phyloP scores from a whole-genome alignment of 176 grass and related monocot species.

The Tuctoria greenei region DNA sequence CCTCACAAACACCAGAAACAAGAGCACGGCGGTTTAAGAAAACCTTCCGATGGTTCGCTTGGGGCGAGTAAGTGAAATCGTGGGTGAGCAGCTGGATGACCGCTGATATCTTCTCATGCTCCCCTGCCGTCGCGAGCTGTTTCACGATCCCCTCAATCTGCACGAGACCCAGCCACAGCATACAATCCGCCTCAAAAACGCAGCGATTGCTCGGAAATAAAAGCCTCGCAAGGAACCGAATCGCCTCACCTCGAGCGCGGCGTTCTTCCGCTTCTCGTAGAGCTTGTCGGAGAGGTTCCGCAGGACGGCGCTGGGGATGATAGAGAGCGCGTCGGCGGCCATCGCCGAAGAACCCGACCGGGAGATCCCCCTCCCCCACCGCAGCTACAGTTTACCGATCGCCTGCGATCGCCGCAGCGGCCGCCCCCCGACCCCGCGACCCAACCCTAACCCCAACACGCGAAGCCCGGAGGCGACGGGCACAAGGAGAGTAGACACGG shows the following conservation, averaged over 20 bases:
- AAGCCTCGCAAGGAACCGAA: slow-evolving; percentile 9
- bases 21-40: slow-evolving; percentile 23
- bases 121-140: slow-evolving; percentile 59
- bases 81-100: slow-evolving; percentile 61
- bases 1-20: not conserved
- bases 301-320: slow-evolving; percentile 75
- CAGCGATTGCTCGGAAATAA: slow-evolving; percentile 1
- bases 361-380: slow-evolving; percentile 33
- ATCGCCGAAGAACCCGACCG: slow-evolving; percentile 29
- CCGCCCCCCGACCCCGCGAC: slow-evolving; percentile 24
- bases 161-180: not conserved
- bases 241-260: slow-evolving; percentile 82
- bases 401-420: slow-evolving; percentile 58
- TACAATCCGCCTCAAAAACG: slow-evolving; percentile 23
- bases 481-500: not conserved
- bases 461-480: not conserved
- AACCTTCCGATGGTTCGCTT: slow-evolving; percentile 96
- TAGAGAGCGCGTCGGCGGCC: slow-evolving; percentile 65
- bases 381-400: slow-evolving; percentile 37
- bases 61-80: slow-evolving; percentile 69
- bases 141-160: slow-evolving; percentile 95
- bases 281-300: slow-evolving; percentile 97
- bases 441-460: slow-evolving; percentile 36
- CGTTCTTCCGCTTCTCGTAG: slow-evolving; percentile 99
- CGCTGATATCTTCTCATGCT: slow-evolving; percentile 87